Conservation (phyloP, 192 early-diverging fungal genomes). For the Diversispora epigaea region DNA sequence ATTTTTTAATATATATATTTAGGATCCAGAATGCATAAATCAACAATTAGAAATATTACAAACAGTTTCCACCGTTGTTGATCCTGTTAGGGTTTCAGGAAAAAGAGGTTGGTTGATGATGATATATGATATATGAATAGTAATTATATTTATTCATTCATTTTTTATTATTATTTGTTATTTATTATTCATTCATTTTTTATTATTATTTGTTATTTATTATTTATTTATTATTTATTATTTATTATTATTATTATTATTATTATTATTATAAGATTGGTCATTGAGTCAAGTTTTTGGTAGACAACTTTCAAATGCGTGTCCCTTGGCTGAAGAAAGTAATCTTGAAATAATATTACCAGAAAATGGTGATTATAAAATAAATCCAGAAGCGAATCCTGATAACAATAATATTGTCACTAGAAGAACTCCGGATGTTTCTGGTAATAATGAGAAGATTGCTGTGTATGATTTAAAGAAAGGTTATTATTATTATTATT, state of each 20-base stretch:
- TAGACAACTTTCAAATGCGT: slow-evolving; percentile 44
- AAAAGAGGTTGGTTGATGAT: slow-evolving; percentile 38
- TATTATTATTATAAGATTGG: slow-evolving; percentile 42
- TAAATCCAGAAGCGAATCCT: slow-evolving; percentile 29
- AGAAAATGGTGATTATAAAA: slow-evolving; percentile 32
- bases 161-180: too few species aligned
- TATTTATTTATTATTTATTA: neutral
- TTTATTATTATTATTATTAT: neutral
- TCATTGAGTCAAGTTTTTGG: slow-evolving; percentile 51
- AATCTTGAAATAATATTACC: slow-evolving; percentile 44
- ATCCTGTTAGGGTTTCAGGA: slow-evolving; percentile 60
- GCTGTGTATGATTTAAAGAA: slow-evolving; percentile 51
- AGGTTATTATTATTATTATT: slow-evolving; percentile 10
- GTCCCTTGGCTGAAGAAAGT: slow-evolving; percentile 53
- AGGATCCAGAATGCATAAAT: slow-evolving; percentile 49
- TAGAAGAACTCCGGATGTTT: neutral
- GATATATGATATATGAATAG: too few species aligned
- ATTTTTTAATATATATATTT: slow-evolving; percentile 1
- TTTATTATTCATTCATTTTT: neutral
- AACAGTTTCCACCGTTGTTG: slow-evolving; percentile 76
- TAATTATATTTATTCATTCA: too few species aligned
- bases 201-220: neutral
- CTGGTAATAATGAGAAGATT: slow-evolving; percentile 18
- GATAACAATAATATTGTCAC: slow-evolving; percentile 1
- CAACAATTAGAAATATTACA: slow-evolving; percentile 67